Evolutionary conservation across 2,329 filamentous ascomycete species (phyloP).

Genomic region (Dothideomycetes sp.): DNA sequence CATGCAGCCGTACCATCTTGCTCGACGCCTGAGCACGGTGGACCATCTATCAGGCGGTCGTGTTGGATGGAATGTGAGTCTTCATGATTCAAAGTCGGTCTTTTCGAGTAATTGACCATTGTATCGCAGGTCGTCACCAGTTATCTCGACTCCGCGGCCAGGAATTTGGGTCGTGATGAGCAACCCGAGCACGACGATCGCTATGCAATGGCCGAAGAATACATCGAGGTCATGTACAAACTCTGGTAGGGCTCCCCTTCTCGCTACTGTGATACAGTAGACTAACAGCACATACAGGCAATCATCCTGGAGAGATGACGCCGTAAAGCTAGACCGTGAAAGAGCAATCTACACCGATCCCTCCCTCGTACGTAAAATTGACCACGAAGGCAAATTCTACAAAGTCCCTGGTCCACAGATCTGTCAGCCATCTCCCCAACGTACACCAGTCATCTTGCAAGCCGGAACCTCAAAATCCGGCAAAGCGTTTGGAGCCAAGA

Average conservation of each 20-base stretch:
- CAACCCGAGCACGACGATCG: slow-evolving; percentile 57
- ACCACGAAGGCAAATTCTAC: slow-evolving; percentile 58
- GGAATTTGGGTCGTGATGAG: slow-evolving; percentile 50
- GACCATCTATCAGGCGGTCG: slow-evolving; percentile 60
- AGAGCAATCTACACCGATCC: slow-evolving; percentile 52
- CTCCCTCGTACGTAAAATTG: slow-evolving; percentile 52
- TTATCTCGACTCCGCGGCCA: slow-evolving; percentile 57
- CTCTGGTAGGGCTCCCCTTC: too few species aligned
- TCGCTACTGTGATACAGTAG: too few species aligned
- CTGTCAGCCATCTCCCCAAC: slow-evolving; percentile 56
- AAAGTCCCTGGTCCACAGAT: slow-evolving; percentile 56
- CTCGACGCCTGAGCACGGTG: slow-evolving; percentile 54
- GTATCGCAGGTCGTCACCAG: slow-evolving; percentile 57
- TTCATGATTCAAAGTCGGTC: too few species aligned
- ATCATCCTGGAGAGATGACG: slow-evolving; percentile 58
- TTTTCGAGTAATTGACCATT: too few species aligned
- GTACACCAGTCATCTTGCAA: slow-evolving; percentile 61
- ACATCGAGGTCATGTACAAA: slow-evolving; percentile 56
- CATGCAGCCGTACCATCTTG: slow-evolving; percentile 55
- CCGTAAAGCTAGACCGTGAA: slow-evolving; percentile 51
- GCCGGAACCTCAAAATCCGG: slow-evolving; percentile 59
- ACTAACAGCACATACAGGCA: too few species aligned
- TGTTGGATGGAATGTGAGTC: slow-evolving; percentile 15
- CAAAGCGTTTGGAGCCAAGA: slow-evolving; percentile 57
- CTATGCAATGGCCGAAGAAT: slow-evolving; percentile 57